Conservation (phyloP, 495 filamentous ascomycete genomes). For the Penicillium psychrofluorescens region DNA sequence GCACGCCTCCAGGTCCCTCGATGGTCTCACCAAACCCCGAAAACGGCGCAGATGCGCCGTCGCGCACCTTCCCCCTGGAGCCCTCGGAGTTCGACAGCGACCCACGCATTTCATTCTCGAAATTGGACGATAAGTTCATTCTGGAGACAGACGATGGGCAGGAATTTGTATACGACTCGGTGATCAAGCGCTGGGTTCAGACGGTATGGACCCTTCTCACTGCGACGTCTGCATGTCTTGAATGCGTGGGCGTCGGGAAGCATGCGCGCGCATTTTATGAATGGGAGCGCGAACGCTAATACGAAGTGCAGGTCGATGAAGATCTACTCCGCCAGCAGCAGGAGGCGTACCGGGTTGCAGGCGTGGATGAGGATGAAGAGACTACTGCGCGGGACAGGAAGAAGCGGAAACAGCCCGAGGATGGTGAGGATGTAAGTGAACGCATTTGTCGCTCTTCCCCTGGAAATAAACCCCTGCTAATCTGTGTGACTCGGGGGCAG, state of each 20-base stretch:
- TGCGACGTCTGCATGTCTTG: constrained; percentile 4
- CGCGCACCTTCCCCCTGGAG: constrained; percentile 56
- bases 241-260: background rate
- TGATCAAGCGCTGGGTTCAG: constrained; percentile 71
- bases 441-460: background rate
- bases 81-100: constrained; percentile 72
- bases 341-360: constrained; percentile 62
- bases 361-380: constrained; percentile 56
- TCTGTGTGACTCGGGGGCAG: constrained; percentile 7
- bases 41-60: constrained; percentile 8
- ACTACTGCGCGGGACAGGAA: constrained; percentile 57
- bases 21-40: constrained; percentile 19
- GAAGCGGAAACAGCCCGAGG: constrained; percentile 56
- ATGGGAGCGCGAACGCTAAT: background rate
- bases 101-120: constrained; percentile 78
- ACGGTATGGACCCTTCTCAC: constrained; percentile 41
- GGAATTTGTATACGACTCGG: constrained; percentile 75
- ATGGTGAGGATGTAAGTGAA: constrained; percentile 52
- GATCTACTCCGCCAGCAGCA: constrained; percentile 71
- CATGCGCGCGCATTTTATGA: too few species aligned
- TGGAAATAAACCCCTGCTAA: background rate
- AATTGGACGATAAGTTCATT: constrained; percentile 69
- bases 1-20: background rate
- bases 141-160: constrained; percentile 78
- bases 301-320: constrained; percentile 55